These are phyloP conservation scores for Centaurea solstitialis DNA, from an alignment of 129 eudicot species.

Conservation along the genomic window DNA sequence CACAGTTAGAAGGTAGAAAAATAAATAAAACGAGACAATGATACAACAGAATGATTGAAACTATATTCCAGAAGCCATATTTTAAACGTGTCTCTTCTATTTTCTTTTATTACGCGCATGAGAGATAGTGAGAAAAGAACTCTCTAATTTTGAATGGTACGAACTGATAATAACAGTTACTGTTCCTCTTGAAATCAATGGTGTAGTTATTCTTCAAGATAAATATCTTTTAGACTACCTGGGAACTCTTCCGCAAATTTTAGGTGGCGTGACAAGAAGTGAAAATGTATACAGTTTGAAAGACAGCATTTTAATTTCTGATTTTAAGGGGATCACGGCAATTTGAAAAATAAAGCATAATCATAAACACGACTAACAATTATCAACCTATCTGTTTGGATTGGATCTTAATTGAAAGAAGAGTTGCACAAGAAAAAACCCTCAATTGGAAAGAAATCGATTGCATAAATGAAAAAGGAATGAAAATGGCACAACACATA, in stretches of 20 bases:
- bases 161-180: background rate
- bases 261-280: background rate
- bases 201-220: background rate
- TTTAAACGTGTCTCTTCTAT: background rate
- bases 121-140: background rate
- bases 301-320: background rate
- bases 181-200: background rate
- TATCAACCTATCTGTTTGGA: background rate
- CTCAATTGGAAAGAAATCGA: background rate
- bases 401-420: background rate
- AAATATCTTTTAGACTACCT: background rate
- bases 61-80: conserved; percentile 8
- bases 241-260: background rate
- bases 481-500: background rate
- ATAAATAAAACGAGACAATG: conserved; percentile 2
- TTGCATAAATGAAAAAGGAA: background rate
- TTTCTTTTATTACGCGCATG: background rate
- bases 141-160: background rate
- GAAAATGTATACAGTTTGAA: background rate
- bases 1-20: conserved; percentile 11
- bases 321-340: background rate
- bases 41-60: background rate
- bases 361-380: background rate
- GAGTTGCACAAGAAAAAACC: background rate
- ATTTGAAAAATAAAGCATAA: background rate